phyloP scores from a whole-genome alignment of 345 rosid species.

The Eucalyptus cloeziana region DNA sequence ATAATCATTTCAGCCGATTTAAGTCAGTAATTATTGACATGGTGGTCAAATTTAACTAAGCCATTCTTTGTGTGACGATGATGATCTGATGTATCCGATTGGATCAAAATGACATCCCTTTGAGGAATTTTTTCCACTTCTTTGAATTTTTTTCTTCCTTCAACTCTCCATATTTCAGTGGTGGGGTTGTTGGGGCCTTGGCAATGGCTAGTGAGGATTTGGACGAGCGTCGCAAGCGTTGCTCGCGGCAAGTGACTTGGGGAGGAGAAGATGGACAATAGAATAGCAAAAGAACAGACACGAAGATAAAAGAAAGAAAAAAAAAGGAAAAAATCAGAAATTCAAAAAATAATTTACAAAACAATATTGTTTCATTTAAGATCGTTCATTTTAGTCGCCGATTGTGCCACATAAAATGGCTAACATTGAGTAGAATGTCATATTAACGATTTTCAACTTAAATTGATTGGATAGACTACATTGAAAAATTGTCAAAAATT shows the following conservation, averaged over 20 bases:
- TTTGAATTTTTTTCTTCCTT: background rate
- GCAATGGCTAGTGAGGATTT: background rate
- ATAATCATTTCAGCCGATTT: background rate
- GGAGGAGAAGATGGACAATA: background rate
- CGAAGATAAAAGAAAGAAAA: background rate
- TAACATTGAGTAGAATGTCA: accelerated
- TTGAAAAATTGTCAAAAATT: no score
- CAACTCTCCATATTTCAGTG: background rate
- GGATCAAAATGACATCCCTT: background rate
- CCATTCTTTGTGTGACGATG: no score
- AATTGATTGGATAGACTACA: background rate
- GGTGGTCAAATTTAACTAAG: no score
- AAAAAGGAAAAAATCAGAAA: accelerated
- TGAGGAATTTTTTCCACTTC: background rate
- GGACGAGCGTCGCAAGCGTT: background rate
- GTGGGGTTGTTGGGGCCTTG: background rate
- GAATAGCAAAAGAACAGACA: background rate
- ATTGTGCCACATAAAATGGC: accelerated
- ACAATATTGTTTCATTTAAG: background rate
- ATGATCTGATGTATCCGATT: background rate
- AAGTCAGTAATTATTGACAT: background rate
- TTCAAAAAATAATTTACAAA: background rate
- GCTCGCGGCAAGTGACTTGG: accelerated
- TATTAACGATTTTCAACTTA: background rate
- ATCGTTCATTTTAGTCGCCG: accelerated